These are phyloP conservation scores for Combretum micranthum DNA, from an alignment of 345 rosid genomes.

Conservation along the genomic window DNA sequence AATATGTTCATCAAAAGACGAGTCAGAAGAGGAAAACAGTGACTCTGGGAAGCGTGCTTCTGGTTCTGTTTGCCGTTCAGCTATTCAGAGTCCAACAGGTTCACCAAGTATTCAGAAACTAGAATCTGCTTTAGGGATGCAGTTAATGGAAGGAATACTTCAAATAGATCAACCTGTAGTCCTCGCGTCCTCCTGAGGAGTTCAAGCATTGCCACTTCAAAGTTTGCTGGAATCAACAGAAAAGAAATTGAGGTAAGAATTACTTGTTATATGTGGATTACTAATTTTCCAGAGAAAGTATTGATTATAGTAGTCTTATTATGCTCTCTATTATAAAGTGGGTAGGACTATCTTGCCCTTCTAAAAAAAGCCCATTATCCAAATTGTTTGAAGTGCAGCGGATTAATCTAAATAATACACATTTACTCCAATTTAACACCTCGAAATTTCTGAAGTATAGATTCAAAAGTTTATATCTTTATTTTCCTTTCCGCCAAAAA, in stretches of 20 bases:
- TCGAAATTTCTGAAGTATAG: no score
- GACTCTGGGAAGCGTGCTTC: conserved; percentile 20
- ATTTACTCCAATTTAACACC: no score
- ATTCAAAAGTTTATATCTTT: no score
- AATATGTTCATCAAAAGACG: conserved; percentile 42
- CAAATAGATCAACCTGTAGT: conserved; percentile 28
- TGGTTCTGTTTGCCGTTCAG: conserved; percentile 33
- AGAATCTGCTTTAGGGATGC: conserved; percentile 32
- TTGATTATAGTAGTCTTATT: no score
- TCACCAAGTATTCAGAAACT: conserved; percentile 17
- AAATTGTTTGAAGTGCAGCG: no score
- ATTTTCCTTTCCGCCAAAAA: no score
- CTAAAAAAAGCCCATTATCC: no score
- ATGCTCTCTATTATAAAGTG: no score
- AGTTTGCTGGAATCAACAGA: conserved; percentile 36
- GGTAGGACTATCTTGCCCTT: no score
- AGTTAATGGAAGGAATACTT: conserved; percentile 23
- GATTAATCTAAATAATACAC: no score
- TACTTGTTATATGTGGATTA: no score
- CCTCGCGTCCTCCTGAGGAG: conserved; percentile 51
- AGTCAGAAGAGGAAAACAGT: conserved; percentile 34
- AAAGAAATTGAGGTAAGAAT: conserved; percentile 19
- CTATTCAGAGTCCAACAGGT: conserved; percentile 37
- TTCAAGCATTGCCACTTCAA: conserved; percentile 69
- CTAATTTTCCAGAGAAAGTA: no score